Evolutionary conservation across 768 basidiomycete species (phyloP), one percentile per base, ranked within the genome.

Genomic region (Tricholoma matsutake): DNA sequence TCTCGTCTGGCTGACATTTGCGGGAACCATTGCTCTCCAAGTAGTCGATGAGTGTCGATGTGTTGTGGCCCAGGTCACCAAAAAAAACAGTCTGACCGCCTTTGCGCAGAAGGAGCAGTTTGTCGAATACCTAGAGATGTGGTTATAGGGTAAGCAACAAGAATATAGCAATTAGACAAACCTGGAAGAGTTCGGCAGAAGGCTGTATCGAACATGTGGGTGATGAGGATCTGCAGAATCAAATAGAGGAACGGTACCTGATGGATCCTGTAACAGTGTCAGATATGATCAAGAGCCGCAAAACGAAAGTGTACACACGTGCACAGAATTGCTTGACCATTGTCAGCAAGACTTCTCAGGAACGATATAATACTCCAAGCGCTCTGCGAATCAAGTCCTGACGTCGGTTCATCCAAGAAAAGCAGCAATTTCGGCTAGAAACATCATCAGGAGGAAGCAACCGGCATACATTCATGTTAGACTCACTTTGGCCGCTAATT

Each of bases 271-370:
- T 6, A 56, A 8, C 18, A n/a, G 20, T 49, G 35, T 16, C 9
- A 56, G 9, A 25, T 32, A 55, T 20, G 52, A 53, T 54, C 10
- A 54, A 20, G 25, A 56, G 11, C 28, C 2, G n/a, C 41, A 10
- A n/a, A 14, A 20, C 16, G 37, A 35, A 11, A 16, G 1, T 43
- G 37, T 29, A 76, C 86, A 55, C 66, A 87, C 79, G 91, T 96
- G 86, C 93, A 95, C n/a, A 96, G 77, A 65, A 96, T 94, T 32
- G 92, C 89, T 69, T 94, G 93, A 1, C 94, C 94, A 62, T 83
- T 84, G 61, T 89, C 82, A 7, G 92, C 91, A 31, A 95, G 83
- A 51, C 86, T 81, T 9, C 87, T 80, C 47, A 95, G 76, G 76
- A 95, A 92, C 2, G 79, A 74, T 57, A 92, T 76, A 63, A 94